Percentiles rank a stretch among this genome's conserved stretches.
Conservation (phyloP, 2,329 filamentous ascomycete genomes). For the Rosellinia necatrix region DNA sequence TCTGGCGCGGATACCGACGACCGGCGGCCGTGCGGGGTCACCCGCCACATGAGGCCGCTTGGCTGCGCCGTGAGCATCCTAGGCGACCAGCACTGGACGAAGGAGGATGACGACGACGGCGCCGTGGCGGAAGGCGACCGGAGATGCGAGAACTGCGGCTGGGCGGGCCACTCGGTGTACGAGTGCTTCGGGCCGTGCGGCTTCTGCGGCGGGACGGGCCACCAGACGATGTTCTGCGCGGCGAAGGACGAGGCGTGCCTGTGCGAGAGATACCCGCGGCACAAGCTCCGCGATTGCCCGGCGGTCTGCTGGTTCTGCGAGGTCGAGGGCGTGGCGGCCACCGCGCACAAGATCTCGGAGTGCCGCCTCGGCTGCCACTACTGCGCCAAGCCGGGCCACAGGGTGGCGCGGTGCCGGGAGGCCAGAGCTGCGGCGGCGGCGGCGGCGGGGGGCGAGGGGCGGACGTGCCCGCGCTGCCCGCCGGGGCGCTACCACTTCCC, state of each 20-base stretch:
- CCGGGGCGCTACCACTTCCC: slow-evolving; percentile 1
- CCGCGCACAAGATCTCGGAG: not conserved
- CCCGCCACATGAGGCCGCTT: not conserved
- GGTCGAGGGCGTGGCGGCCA: not conserved
- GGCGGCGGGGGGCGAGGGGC: not conserved
- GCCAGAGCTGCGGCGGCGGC: no score
- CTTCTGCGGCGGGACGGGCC: not conserved
- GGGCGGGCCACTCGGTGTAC: not conserved
- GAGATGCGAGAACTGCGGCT: not conserved
- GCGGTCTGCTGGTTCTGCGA: not conserved
- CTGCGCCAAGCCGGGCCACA: not conserved
- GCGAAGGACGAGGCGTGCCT: not conserved
- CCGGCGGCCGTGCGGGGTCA: not conserved
- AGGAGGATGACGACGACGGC: not conserved
- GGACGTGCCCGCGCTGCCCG: not conserved
- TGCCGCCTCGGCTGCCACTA: not conserved
- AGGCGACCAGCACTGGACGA: not conserved
- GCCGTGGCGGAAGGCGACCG: no score
- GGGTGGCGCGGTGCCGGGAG: not conserved
- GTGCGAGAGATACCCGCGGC: not conserved
- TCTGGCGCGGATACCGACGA: no score
- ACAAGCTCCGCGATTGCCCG: not conserved
- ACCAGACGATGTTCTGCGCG: not conserved
- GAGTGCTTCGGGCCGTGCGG: not conserved
- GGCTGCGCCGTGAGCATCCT: not conserved